Base-by-base conservation (phyloP, 1,139 yeast genomes). In the Blastobotrys illinoisensis region DNA sequence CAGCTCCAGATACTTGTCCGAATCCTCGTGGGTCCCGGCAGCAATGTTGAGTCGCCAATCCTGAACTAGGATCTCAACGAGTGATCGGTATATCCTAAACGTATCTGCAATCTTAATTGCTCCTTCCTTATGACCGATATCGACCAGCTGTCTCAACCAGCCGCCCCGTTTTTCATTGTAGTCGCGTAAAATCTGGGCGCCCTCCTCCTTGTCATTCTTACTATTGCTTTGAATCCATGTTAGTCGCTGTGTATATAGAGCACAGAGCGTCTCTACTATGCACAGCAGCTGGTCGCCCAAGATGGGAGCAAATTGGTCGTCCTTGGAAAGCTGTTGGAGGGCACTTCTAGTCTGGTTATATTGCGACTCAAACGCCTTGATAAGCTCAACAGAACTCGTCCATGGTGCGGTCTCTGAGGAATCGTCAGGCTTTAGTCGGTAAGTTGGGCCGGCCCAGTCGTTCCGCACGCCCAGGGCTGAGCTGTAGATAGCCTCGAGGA, bases 71-170 rank as follows among this genome's bases (percentile, higher is more conserved):
- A 89, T 79, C 57, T 80, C 81, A 0, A 84, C 86, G 47, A 90
- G 71, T 1, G 91, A 81, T 20, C 80, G 73, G 62, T 86, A 78
- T 65, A 89, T 96, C 21, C 73, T 69, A 66, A 83, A 86, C 40
- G 75, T 74, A 62, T 88, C 96, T 1, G 89, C 81, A 47, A 89
- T 75, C n/a, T 73, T 71, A 18, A 85, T 69, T 0, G 91, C 88
- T 44, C 82, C 82, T 9, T 71, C 71, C 23, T 75, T 70, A 54
- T 81, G 72, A 20, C 78, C 79, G 50, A 77, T 70, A 9, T 71
- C 67, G 19, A 83, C 75, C 44, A 87, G 67, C 1, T 78, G 75
- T 46, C 74, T 71, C 21, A 85, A 79, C 95, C 95, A 84, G 5
- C 70, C 59, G 20, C 71, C 68, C 49, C 74, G 69, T 64, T 58